Evolutionary conservation across 768 basidiomycete genomes (phyloP), one percentile per base, ranked within the genome.

Genomic region (Mycena alexandri): DNA sequence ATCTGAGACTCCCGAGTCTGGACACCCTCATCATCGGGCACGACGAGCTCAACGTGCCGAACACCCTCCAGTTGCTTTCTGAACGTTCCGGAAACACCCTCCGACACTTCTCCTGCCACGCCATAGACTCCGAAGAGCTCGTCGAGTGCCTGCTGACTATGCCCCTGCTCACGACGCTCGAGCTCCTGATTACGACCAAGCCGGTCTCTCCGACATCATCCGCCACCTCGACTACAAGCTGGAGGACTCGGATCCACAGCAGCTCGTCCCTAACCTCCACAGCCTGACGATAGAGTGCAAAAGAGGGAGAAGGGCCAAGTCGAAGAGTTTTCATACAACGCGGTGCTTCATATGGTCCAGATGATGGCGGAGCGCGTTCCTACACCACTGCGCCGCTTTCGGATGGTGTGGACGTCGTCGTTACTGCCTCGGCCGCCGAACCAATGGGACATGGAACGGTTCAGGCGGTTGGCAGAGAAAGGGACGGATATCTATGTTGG

Each of bases 401-500:
- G 61, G 12, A 22, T 68, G 33, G 14, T 38, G 36, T 68, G 61
- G 61, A 51, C 53, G 29, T 36, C 53, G 21, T 25, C 44, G 53
- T n/a, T 56, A 44, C 44, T 62, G 19, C 61, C 67, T 11, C 61
- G 61, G 17, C n/a, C 24, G 19, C 67, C 67, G 11, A 43, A 53
- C 21, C 12, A 16, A 16, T 13, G 29, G 33, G 60, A 57, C 10
- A 8, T 52, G 3, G 25, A 24, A 6, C 7, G 6, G 3, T 46
- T 67, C 19, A 10, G 48, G 16, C 19, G 4, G 2, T 50, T 64
- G 7, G 46, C 25, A 24, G 25, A 43, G 38, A 13, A n/a, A 2
- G 63, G 63, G 14, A 56, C 57, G 63, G 47, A 50, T 22, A 50
- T 57, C 4, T 48, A 64, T 16, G 29, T 63, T 43, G 61, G 61